Percentiles rank a stretch among this genome's conserved stretches.
Evolutionary conservation across 2,329 filamentous ascomycete genomes (phyloP).

Genomic region (Pseudocercospora cruenta): DNA sequence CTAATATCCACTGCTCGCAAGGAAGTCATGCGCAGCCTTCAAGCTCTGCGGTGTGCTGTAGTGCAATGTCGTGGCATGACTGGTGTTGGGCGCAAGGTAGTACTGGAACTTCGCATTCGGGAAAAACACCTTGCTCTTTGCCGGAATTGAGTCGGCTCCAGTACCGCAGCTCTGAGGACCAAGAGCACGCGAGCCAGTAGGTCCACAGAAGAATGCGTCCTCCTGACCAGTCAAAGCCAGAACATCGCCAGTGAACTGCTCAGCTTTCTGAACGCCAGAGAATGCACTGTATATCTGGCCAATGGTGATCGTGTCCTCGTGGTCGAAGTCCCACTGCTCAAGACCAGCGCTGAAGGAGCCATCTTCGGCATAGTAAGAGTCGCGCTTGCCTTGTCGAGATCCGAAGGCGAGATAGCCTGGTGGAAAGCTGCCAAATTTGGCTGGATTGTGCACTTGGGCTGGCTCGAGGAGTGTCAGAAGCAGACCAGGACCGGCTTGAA

Average conservation of each 20-base stretch:
- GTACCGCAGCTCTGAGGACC: conserved; percentile 23
- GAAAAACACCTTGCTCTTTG: conserved; percentile 24
- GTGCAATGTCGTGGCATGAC: conserved; percentile 26
- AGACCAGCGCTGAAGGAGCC: conserved; percentile 21
- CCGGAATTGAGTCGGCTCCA: conserved; percentile 20
- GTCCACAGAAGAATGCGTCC: conserved; percentile 29
- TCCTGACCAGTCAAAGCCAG: conserved; percentile 24
- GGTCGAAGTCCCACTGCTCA: conserved; percentile 25
- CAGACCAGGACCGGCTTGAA: conserved; percentile 20
- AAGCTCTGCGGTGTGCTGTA: conserved; percentile 21
- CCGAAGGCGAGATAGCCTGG: conserved; percentile 25
- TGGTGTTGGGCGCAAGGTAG: conserved; percentile 24
- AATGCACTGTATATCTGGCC: conserved; percentile 26
- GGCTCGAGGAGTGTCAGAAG: conserved; percentile 20
- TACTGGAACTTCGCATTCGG: conserved; percentile 23
- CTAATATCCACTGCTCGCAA: conserved; percentile 22
- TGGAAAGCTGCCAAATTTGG: conserved; percentile 21
- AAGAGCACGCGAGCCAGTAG: conserved; percentile 22
- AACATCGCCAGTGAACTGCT: conserved; percentile 21
- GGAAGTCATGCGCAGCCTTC: conserved; percentile 23
- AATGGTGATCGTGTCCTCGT: conserved; percentile 27
- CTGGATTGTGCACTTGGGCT: conserved; percentile 24
- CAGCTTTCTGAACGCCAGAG: conserved; percentile 20
- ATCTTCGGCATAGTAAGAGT: conserved; percentile 24
- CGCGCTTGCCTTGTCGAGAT: conserved; percentile 22